Base-by-base conservation (phyloP, 108 stramenopile genomes). In the Skeletonema tropicum region DNA sequence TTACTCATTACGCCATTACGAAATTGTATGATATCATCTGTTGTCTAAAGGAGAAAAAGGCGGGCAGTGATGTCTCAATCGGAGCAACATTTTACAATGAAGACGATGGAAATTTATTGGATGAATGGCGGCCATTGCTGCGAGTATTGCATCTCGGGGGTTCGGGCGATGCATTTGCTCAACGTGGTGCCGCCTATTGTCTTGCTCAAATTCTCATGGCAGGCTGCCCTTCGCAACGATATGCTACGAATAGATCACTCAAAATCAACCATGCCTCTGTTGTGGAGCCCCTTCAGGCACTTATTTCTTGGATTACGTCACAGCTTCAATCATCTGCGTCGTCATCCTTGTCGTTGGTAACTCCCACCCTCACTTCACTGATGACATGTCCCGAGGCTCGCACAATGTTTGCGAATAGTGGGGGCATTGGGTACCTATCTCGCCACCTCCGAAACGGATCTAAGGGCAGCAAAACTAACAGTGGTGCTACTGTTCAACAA, bases 391-490 rank as follows among this genome's bases (percentile, higher is more conserved):
- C 74, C 15, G 71, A 86, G 71, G 88, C 89, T 15, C 81, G 91
- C 21, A 48, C 69, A 17, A 57, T 82, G 52, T 89, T 91, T 65
- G 85, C 77, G 57, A 35, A 88, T 46, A 77, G 72, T 36, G 90
- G 93, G n/a, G 93, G 93, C 13, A 88, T 94, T 67, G 90, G 88
- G 13, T 94, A 86, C 45, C 70, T 92, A 2, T 77, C 79, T 17
- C 86, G 89, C 25, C 89, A 89, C 78, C 70, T 94, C 38, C 70
- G 85, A 11, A 74, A 41, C 39, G 77, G 80, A 65, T 57, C 73
- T 0, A 71, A 67, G 32, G 74, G 79, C 32, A 38, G 31, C n/a
- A 70, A 70, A 64, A 59, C 25, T 48, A 71, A 66, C 8, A 36
- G 65, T 46, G 76, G 65, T 39, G 76, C 75, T 41, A 82, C 81